Base-by-base conservation (phyloP, 1,284 basidiomycete species). In the Lentinula novae-zelandiae region DNA sequence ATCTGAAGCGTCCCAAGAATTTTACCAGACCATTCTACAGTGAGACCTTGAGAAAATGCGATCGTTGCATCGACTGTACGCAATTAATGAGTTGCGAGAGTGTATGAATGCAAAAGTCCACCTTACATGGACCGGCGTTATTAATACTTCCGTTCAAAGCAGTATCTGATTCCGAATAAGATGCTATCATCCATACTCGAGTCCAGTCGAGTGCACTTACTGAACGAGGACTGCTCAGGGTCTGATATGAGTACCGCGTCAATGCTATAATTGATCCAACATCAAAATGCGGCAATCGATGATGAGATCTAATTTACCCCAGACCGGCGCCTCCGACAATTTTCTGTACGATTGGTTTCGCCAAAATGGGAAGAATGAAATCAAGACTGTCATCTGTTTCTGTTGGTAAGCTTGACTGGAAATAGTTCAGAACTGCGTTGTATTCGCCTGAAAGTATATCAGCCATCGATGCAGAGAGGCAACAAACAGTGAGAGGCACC, bases 281-380 rank as follows among this genome's bases (percentile, higher is more conserved):
- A 46, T 46, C 44, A 27, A n/a, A 46, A 22, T 22, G 8, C 17
- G n/a, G n/a, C 31, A 42, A 48, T 55, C 20, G 36, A 5, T 49
- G 31, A 51, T 31, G 39, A 58, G 17, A 42, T 17, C n/a, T 17
- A 34, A 48, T 75, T 15, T 66, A 86, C 85, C 81, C 79, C 57
- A 93, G 73, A 17, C 77, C 72, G 8, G 87, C 78, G 27, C 78
- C 82, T 31, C 81, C 78, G 46, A 93, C 87, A 63, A 93, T 82
- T 66, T 83, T 85, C 71, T 93, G 88, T n/a, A 92, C 90, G 62
- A 93, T 91, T 2, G 91, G 90, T 61, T 82, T 78, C 1, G 91
- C 90, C 56, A 93, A 79, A 51, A 89, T 72, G 7, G 90, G 90
- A 7, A 93, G 76, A 53, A 93, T 81, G 54, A 86, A 70, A 68